A percentile compares a stretch with the other conserved stretches of the same genome.
These are phyloP conservation scores for Pelargonium fulgidum DNA, from an alignment of 441 rosid genomes.

Conservation along the genomic window DNA sequence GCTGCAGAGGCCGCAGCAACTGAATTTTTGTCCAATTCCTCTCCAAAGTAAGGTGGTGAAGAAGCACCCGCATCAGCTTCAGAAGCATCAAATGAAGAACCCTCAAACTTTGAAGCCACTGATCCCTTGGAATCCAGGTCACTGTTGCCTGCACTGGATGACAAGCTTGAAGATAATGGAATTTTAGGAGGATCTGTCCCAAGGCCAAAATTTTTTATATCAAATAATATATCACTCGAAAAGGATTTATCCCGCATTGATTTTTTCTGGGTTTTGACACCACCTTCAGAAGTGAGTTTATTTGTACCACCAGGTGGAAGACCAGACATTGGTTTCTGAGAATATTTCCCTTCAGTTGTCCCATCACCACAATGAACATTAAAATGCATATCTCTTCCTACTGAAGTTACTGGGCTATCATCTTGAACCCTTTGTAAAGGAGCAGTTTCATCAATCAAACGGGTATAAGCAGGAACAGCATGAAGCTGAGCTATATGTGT, in stretches of 20 bases:
- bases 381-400: conserved; percentile 19
- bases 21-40: conserved; percentile 65
- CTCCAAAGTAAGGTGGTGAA: conserved; percentile 65
- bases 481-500: conserved; percentile 40
- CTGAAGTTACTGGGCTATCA: conserved; percentile 26
- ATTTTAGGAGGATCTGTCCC: conserved; percentile 24
- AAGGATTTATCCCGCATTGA: conserved; percentile 27
- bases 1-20: conserved; percentile 86
- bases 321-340: conserved; percentile 28
- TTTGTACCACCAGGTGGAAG: conserved; percentile 26
- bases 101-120: conserved; percentile 23
- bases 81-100: conserved; percentile 31
- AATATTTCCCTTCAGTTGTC: conserved; percentile 22
- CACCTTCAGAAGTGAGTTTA: conserved; percentile 21
- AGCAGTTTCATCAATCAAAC: conserved; percentile 37
- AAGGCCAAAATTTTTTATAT: conserved; percentile 31
- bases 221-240: conserved; percentile 37
- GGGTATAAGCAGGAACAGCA: conserved; percentile 42
- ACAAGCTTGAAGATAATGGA: conserved; percentile 18
- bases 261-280: conserved; percentile 23
- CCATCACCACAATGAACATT: conserved; percentile 24
- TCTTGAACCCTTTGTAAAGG: conserved; percentile 22
- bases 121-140: conserved; percentile 21
- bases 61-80: conserved; percentile 28
- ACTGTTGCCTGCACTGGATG: conserved; percentile 15